Conservation (phyloP, 2,329 filamentous ascomycete species). For the Neofusicoccum cordaticola region DNA sequence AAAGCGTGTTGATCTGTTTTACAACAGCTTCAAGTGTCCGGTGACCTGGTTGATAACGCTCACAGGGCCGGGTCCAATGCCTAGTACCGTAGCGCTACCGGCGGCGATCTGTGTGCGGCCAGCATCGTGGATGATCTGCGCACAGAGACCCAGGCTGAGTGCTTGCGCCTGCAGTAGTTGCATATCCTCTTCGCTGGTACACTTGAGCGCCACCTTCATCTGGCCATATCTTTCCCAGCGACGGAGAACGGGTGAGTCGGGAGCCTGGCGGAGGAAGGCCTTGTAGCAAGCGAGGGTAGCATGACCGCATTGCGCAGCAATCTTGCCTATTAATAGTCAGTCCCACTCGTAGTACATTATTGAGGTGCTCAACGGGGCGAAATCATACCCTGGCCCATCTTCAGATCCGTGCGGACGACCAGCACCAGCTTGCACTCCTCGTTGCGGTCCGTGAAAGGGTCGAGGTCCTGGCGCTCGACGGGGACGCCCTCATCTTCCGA, state of each 20-base stretch:
- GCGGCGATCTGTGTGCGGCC: slow-evolving; percentile 94
- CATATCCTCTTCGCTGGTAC: slow-evolving; percentile 75
- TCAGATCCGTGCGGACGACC: slow-evolving; percentile 87
- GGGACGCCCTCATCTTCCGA: slow-evolving; percentile 31
- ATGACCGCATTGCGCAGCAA: slow-evolving; percentile 90
- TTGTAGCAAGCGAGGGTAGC: slow-evolving; percentile 99
- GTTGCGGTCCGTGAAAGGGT: slow-evolving; percentile 44
- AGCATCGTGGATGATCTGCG: slow-evolving; percentile 90
- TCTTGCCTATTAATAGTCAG: slow-evolving; percentile 67
- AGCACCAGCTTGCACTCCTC: slow-evolving; percentile 95
- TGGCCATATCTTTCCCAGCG: slow-evolving; percentile 86
- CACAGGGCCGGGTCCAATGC: slow-evolving; percentile 71
- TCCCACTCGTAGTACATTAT: background rate
- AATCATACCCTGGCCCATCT: slow-evolving; percentile 87
- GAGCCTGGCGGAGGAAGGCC: slow-evolving; percentile 57
- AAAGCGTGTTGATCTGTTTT: slow-evolving; percentile 24
- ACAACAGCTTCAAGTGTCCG: slow-evolving; percentile 79
- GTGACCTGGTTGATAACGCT: slow-evolving; percentile 85
- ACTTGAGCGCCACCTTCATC: slow-evolving; percentile 88
- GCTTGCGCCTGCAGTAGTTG: slow-evolving; percentile 74
- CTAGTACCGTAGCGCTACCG: slow-evolving; percentile 88
- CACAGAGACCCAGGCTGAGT: slow-evolving; percentile 77
- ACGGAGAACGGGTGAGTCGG: slow-evolving; percentile 63
- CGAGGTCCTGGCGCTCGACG: slow-evolving; percentile 34
- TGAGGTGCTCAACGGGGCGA: slow-evolving; percentile 15